Evolutionary conservation across 805 yeast species (phyloP).

Genomic region (Lachancea cidri): DNA sequence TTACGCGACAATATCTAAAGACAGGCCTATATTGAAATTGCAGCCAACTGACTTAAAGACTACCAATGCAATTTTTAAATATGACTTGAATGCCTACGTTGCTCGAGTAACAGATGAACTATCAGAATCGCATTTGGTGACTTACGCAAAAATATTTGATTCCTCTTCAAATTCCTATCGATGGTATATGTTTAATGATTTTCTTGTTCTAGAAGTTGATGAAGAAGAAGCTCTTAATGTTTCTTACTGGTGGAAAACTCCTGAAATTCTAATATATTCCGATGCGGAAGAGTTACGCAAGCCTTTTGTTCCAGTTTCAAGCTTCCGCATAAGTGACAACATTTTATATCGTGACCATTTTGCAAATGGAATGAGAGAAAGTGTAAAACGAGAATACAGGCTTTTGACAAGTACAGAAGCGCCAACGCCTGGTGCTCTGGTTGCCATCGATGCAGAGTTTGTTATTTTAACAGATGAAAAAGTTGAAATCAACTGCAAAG

Average conservation of each 20-base stretch:
- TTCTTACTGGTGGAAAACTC: slow-evolving; percentile 75
- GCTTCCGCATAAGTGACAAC: slow-evolving; percentile 55
- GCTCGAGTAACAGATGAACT: slow-evolving; percentile 58
- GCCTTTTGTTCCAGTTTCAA: slow-evolving; percentile 41
- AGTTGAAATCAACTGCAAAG: slow-evolving; percentile 70
- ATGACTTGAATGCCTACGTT: slow-evolving; percentile 63
- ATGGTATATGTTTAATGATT: slow-evolving; percentile 91
- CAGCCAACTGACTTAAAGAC: slow-evolving; percentile 27
- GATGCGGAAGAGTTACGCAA: slow-evolving; percentile 38
- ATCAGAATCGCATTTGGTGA: slow-evolving; percentile 52
- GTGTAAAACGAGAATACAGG: slow-evolving; percentile 56
- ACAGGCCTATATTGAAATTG: slow-evolving; percentile 35
- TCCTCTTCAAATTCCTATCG: slow-evolving; percentile 24
- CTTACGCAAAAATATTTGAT: slow-evolving; percentile 47
- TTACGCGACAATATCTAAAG: slow-evolving; percentile 40
- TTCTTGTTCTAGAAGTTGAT: slow-evolving; percentile 69
- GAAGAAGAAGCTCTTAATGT: slow-evolving; percentile 76
- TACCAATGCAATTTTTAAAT: slow-evolving; percentile 37
- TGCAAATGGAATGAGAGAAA: slow-evolving; percentile 59
- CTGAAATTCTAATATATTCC: slow-evolving; percentile 66
- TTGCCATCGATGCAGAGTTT: slow-evolving; percentile 97
- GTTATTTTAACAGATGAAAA: slow-evolving; percentile 76
- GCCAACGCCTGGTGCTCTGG: slow-evolving; percentile 67
- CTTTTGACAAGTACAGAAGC: slow-evolving; percentile 64
- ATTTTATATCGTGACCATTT: slow-evolving; percentile 72